Conservation (phyloP, 2,329 filamentous ascomycete species). For the Neopestalotiopsis sp. region DNA sequence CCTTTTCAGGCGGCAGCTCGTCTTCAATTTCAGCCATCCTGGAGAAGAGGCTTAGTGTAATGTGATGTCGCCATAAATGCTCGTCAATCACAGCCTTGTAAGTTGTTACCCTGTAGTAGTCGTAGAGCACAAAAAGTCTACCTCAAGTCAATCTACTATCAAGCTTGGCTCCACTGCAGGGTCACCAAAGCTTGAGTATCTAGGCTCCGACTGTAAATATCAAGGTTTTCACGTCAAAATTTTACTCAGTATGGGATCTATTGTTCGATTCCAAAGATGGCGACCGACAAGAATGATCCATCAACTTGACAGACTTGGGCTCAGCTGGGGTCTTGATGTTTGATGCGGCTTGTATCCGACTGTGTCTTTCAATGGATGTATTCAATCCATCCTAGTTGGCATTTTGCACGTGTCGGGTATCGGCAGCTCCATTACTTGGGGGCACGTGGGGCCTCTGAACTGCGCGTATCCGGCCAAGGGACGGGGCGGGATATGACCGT, state of each 20-base stretch:
- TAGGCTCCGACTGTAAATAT: too few species aligned
- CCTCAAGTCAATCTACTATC: not conserved
- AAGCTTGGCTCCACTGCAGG: not conserved
- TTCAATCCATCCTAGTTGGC: not conserved
- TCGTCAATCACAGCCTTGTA: constrained; percentile 11
- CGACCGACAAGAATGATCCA: too few species aligned
- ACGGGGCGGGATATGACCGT: not conserved
- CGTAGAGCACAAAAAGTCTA: not conserved
- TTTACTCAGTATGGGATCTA: too few species aligned
- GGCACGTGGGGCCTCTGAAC: not conserved
- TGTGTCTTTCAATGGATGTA: not conserved
- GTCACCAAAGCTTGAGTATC: not conserved
- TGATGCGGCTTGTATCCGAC: too few species aligned
- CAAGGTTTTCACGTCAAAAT: too few species aligned
- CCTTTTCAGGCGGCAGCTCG: constrained; percentile 17
- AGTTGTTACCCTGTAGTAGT: not conserved
- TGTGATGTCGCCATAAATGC: not conserved
- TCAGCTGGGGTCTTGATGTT: too few species aligned
- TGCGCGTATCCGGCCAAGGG: not conserved
- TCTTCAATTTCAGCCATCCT: constrained; percentile 8
- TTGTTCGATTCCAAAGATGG: too few species aligned
- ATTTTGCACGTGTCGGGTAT: not conserved
- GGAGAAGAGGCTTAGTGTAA: not conserved
- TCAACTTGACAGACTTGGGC: too few species aligned
- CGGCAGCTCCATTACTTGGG: not conserved